phyloP scores from a whole-genome alignment of 192 early-diverging fungal species.

The Coemansia erecta region DNA sequence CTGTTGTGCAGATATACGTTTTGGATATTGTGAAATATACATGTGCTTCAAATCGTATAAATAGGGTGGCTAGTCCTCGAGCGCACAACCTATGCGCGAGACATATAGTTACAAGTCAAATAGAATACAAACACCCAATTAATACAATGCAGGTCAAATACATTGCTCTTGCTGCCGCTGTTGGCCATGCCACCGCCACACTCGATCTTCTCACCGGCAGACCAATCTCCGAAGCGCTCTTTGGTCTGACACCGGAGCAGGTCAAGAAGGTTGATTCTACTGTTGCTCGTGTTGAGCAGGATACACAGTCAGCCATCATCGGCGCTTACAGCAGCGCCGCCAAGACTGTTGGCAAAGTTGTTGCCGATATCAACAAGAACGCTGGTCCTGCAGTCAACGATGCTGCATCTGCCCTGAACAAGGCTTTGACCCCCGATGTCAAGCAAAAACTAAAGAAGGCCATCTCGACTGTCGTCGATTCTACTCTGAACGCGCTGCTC shows the following conservation, averaged over 20 bases:
- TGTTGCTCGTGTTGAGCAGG: slow-evolving; percentile 33
- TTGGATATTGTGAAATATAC: no score
- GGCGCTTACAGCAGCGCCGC: slow-evolving; percentile 17
- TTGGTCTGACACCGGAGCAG: slow-evolving; percentile 43
- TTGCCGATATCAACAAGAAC: slow-evolving; percentile 39
- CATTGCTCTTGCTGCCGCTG: slow-evolving; percentile 23
- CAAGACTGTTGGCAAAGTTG: slow-evolving; percentile 32
- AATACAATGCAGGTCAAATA: slow-evolving; percentile 31
- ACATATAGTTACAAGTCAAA: not conserved
- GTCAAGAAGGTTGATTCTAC: slow-evolving; percentile 48
- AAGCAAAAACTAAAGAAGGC: slow-evolving; percentile 53
- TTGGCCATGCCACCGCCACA: slow-evolving; percentile 41
- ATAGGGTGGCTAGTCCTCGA: not conserved
- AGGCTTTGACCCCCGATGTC: slow-evolving; percentile 51
- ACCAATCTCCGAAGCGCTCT: slow-evolving; percentile 48
- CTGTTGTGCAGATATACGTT: no score
- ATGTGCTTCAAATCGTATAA: not conserved
- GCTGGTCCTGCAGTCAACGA: slow-evolving; percentile 36
- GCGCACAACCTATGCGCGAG: not conserved
- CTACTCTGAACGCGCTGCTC: slow-evolving; percentile 40
- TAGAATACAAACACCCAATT: not conserved
- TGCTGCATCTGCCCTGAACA: slow-evolving; percentile 27
- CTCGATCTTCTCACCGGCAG: slow-evolving; percentile 44
- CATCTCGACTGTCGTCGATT: slow-evolving; percentile 38
- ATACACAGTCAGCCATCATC: slow-evolving; percentile 11